Conservation (phyloP, 106 monocot genomes). For the Alisma plantagoaquatica region DNA sequence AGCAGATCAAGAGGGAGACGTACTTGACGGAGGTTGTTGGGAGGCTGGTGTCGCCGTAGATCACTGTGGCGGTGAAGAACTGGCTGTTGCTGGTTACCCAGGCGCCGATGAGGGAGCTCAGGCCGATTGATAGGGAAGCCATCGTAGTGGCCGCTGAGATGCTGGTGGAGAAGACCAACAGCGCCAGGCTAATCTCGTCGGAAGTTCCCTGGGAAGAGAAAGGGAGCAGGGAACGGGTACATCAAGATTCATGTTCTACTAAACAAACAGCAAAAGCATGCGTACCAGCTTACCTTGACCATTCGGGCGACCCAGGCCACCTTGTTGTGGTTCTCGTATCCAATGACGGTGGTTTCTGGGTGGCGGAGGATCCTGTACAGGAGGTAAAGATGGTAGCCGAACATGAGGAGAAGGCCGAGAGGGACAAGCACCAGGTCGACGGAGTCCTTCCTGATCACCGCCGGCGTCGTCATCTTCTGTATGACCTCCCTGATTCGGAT, state of each 20-base stretch:
- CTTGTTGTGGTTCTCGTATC: slow-evolving; percentile 81
- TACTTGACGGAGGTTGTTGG: slow-evolving; percentile 54
- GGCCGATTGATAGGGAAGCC: slow-evolving; percentile 57
- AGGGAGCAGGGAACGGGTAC: neutral
- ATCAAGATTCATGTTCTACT: neutral
- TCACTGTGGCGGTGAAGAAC: slow-evolving; percentile 29
- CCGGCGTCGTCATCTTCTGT: too few species aligned
- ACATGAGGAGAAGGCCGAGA: slow-evolving; percentile 39
- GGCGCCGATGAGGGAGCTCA: slow-evolving; percentile 70
- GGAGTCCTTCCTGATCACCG: too few species aligned
- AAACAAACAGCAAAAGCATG: neutral
- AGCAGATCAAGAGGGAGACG: slow-evolving; percentile 56
- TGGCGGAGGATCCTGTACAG: slow-evolving; percentile 44
- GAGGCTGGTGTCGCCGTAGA: slow-evolving; percentile 49
- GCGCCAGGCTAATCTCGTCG: slow-evolving; percentile 27
- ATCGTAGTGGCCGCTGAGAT: slow-evolving; percentile 45
- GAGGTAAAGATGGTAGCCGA: slow-evolving; percentile 63
- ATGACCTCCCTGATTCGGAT: too few species aligned
- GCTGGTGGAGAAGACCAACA: slow-evolving; percentile 45
- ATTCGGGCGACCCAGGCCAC: slow-evolving; percentile 62
- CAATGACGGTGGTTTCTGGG: slow-evolving; percentile 58
- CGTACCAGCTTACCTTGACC: slow-evolving; percentile 30
- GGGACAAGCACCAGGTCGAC: slow-evolving; percentile 63
- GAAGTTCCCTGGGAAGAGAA: neutral
- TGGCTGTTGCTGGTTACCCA: slow-evolving; percentile 47